These are phyloP conservation scores for Epicoccum sorghinum DNA, from an alignment of 2,329 filamentous ascomycete genomes.

Conservation along the genomic window DNA sequence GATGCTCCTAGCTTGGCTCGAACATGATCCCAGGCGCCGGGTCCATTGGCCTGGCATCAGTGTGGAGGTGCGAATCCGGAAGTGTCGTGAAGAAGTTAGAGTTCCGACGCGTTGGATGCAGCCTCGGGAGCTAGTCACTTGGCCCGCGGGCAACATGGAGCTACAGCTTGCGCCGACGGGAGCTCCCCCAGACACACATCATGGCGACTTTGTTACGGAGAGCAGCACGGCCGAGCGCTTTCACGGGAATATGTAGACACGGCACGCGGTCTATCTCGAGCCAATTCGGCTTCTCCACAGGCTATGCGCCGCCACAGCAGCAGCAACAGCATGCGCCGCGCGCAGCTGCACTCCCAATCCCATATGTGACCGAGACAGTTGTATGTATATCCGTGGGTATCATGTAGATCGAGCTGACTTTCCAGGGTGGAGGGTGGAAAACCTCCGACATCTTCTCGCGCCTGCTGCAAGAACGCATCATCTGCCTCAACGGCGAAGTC, in stretches of 20 bases:
- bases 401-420: constrained; percentile 35
- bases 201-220: constrained; percentile 44
- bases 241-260: constrained; percentile 16
- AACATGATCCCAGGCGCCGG: constrained; percentile 25
- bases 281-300: constrained; percentile 33
- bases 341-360: constrained; percentile 53
- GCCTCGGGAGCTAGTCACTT: constrained; percentile 28
- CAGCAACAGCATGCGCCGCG: constrained; percentile 33
- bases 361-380: constrained; percentile 58
- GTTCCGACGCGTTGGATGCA: constrained; percentile 19
- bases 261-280: constrained; percentile 34
- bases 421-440: constrained; percentile 57
- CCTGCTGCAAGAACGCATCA: constrained; percentile 77
- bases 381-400: constrained; percentile 35
- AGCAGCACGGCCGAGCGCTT: constrained; percentile 25
- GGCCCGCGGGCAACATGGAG: constrained; percentile 8
- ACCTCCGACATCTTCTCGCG: constrained; percentile 57
- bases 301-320: constrained; percentile 18
- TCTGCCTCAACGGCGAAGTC: constrained; percentile 90
- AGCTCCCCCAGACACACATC: constrained; percentile 21
- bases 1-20: constrained; percentile 19
- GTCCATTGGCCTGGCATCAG: constrained; percentile 39
- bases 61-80: constrained; percentile 1
- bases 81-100: constrained; percentile 6
- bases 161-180: constrained; percentile 9